Percentiles rank a stretch among this genome's conserved stretches.
Conservation (phyloP, 441 rosid genomes). For the Aquilaria agallochum region DNA sequence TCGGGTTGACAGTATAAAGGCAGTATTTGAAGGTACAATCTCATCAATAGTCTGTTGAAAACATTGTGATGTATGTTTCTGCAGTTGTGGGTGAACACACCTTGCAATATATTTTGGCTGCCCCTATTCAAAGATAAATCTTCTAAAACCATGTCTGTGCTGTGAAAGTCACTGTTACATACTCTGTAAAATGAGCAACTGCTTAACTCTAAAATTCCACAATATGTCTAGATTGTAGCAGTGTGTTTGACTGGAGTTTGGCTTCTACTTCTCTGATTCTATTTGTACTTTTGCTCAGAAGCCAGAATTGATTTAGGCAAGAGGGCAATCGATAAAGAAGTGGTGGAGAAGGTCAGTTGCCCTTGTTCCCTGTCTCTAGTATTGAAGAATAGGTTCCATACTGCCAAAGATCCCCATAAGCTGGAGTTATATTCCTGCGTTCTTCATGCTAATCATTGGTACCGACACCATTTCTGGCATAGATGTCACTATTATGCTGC, state of each 20-base stretch:
- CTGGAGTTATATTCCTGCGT: not conserved
- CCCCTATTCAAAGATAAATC: no score
- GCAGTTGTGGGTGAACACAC: no score
- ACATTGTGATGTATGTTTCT: no score
- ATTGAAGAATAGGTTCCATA: no score
- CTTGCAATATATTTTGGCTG: no score
- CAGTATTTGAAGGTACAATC: conserved; percentile 76
- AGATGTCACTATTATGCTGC: conserved; percentile 7
- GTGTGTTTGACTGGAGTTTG: no score
- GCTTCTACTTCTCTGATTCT: conserved; percentile 1
- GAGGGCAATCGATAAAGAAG: conserved; percentile 64
- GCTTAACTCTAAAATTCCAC: no score
- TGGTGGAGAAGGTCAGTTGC: conserved; percentile 72
- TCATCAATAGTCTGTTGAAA: no score
- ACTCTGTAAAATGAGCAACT: no score
- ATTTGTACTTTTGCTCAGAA: conserved; percentile 39
- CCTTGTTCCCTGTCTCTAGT: not conserved
- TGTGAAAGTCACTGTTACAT: no score
- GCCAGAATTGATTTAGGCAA: conserved; percentile 69
- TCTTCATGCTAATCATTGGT: not conserved
- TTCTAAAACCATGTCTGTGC: no score
- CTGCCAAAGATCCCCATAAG: not conserved
- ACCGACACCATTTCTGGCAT: not conserved
- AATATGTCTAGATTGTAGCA: no score
- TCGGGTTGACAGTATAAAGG: conserved; percentile 74